phyloP scores from a whole-genome alignment of 2,329 filamentous ascomycete species.

The Chaetomiaceae sp. region DNA sequence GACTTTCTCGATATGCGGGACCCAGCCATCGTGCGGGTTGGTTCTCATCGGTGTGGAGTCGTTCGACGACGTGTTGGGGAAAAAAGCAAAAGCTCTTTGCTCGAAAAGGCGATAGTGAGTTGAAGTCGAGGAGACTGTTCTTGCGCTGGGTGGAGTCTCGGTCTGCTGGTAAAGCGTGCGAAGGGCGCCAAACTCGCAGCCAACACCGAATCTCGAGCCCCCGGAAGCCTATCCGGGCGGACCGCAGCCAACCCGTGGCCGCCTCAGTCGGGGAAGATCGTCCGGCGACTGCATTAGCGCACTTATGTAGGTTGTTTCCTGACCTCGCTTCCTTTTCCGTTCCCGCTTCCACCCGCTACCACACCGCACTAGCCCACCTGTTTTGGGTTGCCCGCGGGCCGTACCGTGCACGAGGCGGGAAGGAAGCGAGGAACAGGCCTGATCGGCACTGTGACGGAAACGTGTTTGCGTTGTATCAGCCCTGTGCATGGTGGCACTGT shows the following conservation, averaged over 20 bases:
- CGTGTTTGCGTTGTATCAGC: neutral
- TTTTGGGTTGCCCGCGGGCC: neutral
- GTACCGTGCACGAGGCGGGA: neutral
- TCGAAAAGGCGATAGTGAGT: too few species aligned
- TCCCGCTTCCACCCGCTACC: neutral
- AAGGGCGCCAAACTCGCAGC: too few species aligned
- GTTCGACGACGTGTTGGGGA: too few species aligned
- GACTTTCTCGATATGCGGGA: too few species aligned
- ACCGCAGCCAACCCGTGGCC: neutral
- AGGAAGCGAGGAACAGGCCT: neutral
- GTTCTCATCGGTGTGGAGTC: too few species aligned
- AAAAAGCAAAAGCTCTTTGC: too few species aligned
- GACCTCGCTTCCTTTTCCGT: neutral
- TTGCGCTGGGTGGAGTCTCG: too few species aligned
- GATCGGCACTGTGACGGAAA: neutral
- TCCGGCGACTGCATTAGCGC: neutral
- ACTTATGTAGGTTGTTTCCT: neutral
- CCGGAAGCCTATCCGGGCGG: neutral
- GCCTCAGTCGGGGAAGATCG: neutral
- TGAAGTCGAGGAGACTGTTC: too few species aligned
- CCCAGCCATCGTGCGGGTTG: too few species aligned
- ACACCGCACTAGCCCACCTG: neutral
- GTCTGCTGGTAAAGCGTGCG: too few species aligned
- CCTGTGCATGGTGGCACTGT: neutral
- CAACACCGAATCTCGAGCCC: too few species aligned